phyloP scores from a whole-genome alignment of 2,329 filamentous ascomycete genomes.

The Exophiala viscosa region DNA sequence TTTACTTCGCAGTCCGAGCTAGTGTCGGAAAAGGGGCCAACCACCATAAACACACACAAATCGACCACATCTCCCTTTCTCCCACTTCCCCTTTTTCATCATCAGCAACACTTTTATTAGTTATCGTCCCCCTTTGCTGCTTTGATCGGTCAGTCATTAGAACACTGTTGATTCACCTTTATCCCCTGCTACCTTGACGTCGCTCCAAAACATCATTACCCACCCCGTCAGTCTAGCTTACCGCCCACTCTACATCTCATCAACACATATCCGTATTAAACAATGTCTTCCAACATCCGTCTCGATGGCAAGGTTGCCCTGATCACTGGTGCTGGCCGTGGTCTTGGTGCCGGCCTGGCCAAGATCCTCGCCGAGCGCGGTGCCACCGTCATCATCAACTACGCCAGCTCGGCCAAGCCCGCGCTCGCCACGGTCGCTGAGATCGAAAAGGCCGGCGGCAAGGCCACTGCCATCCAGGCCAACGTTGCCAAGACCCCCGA shows the following conservation, averaged over 20 bases:
- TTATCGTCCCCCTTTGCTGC: background rate
- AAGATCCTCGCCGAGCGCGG: constrained; percentile 36
- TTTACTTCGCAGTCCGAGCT: constrained; percentile 15
- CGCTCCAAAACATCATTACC: background rate
- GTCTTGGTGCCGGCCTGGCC: constrained; percentile 36
- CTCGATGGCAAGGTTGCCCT: constrained; percentile 38
- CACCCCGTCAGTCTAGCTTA: background rate
- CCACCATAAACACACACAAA: constrained; percentile 2
- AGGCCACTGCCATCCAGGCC: constrained; percentile 48
- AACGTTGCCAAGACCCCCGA: constrained; percentile 39
- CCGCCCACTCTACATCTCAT: no score
- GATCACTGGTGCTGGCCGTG: constrained; percentile 37
- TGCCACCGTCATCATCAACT: constrained; percentile 40
- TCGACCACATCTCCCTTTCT: background rate
- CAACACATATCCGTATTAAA: constrained; percentile 1
- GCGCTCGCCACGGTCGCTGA: constrained; percentile 33
- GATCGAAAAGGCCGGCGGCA: constrained; percentile 28
- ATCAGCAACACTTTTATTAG: background rate
- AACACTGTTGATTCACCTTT: background rate
- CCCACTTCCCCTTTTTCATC: background rate
- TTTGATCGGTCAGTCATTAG: background rate
- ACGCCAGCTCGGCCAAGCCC: constrained; percentile 42
- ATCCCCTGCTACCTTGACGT: background rate
- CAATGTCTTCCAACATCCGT: constrained; percentile 23
- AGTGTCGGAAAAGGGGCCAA: constrained; percentile 11